Base-by-base conservation (phyloP, 208 protist species). In the Leishmania guyanensis region DNA sequence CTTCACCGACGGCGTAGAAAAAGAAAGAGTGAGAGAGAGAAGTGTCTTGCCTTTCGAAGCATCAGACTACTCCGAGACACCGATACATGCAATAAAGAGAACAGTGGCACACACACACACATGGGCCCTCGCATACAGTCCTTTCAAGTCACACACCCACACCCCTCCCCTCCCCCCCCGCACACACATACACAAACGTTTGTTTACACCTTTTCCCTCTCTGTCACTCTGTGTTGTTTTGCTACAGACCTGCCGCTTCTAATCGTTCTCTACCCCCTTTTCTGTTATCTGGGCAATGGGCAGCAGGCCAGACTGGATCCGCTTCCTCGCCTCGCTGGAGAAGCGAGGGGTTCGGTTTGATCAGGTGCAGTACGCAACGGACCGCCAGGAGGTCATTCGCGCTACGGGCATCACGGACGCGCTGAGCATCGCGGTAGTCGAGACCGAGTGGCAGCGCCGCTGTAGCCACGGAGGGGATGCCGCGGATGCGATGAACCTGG, bases 401-500 rank as follows among this genome's bases (percentile, higher is more conserved):
- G 92, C 93, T 6, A 85, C 89, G 5, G 94, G 93, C 17, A 92
- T 96, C 79, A 93, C 84, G 12, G 94, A 97, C 43, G 89, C 92
- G 3, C 86, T 97, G 46, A 90, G 84, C 29, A 84, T 96, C 73
- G 94, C 94, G 50, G 86, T 97, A 12, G 69, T 97, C 17, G 94
- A 97, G 75, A 97, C 94, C 64, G 92, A 95, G 76, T 97, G 94
- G 93, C 82, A 91, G 76, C 84, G 86, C n/a, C 33, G 64, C 29
- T 75, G 36, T 56, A 69, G 6, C 43, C 29, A 69, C 22, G 48
- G 43, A 43, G n/a, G 16, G n/a, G 46, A 33, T 53, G 26, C 43
- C 26, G 48, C 39, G 22, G n/a, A 29, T 1, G 3, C 36, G n/a
- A 33, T 33, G 20, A 26, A 53, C 20, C 33, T 26, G 68, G 20